phyloP scores from a whole-genome alignment of 352 stramenopile genomes.

The Phytophthora pluvialis region DNA sequence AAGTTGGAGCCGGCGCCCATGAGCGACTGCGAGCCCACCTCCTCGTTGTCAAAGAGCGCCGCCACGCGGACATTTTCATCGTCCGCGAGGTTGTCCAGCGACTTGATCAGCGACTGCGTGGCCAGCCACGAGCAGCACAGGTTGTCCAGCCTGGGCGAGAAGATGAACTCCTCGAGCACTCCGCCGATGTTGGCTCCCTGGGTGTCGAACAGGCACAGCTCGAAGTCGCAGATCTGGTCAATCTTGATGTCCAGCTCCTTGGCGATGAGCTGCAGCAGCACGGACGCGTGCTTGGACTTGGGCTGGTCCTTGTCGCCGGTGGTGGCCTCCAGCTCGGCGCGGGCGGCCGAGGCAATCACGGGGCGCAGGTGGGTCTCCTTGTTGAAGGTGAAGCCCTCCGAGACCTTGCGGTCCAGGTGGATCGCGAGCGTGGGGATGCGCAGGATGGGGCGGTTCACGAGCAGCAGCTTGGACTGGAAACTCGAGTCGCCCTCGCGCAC shows the following conservation, averaged over 20 bases:
- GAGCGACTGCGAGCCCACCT: slow-evolving; percentile 93
- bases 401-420: slow-evolving; percentile 93
- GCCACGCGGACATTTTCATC: slow-evolving; percentile 92
- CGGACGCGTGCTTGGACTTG: slow-evolving; percentile 90
- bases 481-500: slow-evolving; percentile 81
- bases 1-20: slow-evolving; percentile 89
- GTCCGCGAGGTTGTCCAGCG: slow-evolving; percentile 67
- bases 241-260: slow-evolving; percentile 86
- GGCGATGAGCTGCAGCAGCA: slow-evolving; percentile 94
- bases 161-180: slow-evolving; percentile 95
- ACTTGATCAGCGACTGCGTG: slow-evolving; percentile 85
- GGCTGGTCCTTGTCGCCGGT: slow-evolving; percentile 56
- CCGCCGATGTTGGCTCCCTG: slow-evolving; percentile 94
- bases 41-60: slow-evolving; percentile 98
- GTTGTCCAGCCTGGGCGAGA: slow-evolving; percentile 97
- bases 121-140: slow-evolving; percentile 95
- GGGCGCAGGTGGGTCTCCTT: slow-evolving; percentile 97
- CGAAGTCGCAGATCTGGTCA: slow-evolving; percentile 96
- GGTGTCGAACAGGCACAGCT: slow-evolving; percentile 96
- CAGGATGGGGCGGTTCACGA: slow-evolving; percentile 95
- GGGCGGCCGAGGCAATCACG: slow-evolving; percentile 87
- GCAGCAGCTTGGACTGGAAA: slow-evolving; percentile 85
- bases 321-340: slow-evolving; percentile 89
- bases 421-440: slow-evolving; percentile 98
- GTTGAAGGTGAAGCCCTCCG: slow-evolving; percentile 94